phyloP scores from a whole-genome alignment of 2,329 filamentous ascomycete species.

The Neobulgaria alba region DNA sequence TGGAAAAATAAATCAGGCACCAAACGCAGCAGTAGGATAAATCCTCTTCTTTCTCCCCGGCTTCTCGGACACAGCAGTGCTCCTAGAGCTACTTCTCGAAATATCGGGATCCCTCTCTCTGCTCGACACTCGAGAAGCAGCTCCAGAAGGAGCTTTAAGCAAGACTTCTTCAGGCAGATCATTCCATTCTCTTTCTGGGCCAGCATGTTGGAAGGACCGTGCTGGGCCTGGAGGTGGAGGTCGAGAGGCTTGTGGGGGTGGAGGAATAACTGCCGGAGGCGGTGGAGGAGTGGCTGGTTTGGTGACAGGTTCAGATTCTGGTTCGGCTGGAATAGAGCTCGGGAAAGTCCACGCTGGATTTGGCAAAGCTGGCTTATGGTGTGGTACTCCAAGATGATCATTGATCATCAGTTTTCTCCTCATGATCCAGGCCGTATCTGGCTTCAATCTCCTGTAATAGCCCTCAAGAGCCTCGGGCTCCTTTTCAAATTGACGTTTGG shows the following conservation, averaged over 20 bases:
- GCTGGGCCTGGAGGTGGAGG: slow-evolving; percentile 6
- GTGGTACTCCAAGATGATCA: slow-evolving; percentile 16
- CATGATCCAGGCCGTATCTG: slow-evolving; percentile 54
- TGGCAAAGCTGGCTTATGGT: slow-evolving; percentile 28
- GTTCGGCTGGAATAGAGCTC: slow-evolving; percentile 25
- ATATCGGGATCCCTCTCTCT: slow-evolving; percentile 31
- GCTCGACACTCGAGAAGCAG: slow-evolving; percentile 12
- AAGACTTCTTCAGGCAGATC: slow-evolving; percentile 52
- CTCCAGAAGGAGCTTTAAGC: slow-evolving; percentile 28
- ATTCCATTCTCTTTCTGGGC: slow-evolving; percentile 57
- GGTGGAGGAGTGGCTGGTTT: slow-evolving; percentile 28
- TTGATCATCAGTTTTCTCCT: slow-evolving; percentile 31
- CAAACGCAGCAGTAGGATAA: slow-evolving; percentile 56
- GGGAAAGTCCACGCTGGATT: too few relatives aligned
- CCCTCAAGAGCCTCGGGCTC: slow-evolving; percentile 38
- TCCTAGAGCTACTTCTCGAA: slow-evolving; percentile 44
- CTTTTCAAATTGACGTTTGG: slow-evolving; percentile 45
- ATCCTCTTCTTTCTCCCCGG: slow-evolving; percentile 46
- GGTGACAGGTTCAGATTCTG: slow-evolving; percentile 56
- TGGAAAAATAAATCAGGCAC: too few relatives aligned
- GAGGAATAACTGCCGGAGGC: slow-evolving; percentile 7
- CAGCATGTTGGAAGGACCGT: slow-evolving; percentile 48
- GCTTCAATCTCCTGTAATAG: slow-evolving; percentile 55
- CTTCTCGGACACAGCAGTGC: slow-evolving; percentile 23
- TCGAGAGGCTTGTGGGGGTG: slow-evolving; percentile 1